phyloP scores from a whole-genome alignment of 805 yeast genomes.

The Babjeviella inositovora region DNA sequence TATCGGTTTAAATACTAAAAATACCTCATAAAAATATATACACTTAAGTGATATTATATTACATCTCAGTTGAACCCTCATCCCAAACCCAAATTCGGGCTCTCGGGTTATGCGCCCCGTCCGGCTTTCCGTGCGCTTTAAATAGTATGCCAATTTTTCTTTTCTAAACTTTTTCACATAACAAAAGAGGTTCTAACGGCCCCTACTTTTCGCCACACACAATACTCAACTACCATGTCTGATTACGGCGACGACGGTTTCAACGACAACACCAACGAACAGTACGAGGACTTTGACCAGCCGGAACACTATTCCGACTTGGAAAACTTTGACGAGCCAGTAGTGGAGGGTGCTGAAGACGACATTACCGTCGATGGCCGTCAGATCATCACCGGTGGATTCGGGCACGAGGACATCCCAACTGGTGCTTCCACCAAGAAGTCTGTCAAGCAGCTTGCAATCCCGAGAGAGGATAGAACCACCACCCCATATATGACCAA shows the following conservation, averaged over 20 bases:
- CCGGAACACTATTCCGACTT: slow-evolving; percentile 74
- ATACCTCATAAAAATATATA: too few relatives aligned
- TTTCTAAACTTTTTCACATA: too few relatives aligned
- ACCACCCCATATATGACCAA: slow-evolving; percentile 99
- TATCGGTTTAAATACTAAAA: too few relatives aligned
- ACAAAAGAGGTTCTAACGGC: too few relatives aligned
- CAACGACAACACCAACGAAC: slow-evolving; percentile 37
- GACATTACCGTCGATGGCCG: slow-evolving; percentile 55
- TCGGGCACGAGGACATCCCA: slow-evolving; percentile 21
- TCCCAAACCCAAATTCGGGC: too few relatives aligned
- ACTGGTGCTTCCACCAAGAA: slow-evolving; percentile 27
- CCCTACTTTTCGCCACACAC: too few relatives aligned
- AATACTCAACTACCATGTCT: slow-evolving; percentile 18
- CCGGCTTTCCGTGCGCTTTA: too few relatives aligned
- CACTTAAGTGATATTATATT: too few relatives aligned
- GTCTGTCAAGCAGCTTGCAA: slow-evolving; percentile 67
- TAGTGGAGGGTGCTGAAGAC: slow-evolving; percentile 20
- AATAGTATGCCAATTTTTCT: too few relatives aligned
- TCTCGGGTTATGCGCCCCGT: too few relatives aligned
- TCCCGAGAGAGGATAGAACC: slow-evolving; percentile 74
- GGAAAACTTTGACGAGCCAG: slow-evolving; percentile 25
- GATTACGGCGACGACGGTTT: slow-evolving; percentile 33
- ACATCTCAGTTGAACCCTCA: too few relatives aligned
- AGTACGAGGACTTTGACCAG: slow-evolving; percentile 56
- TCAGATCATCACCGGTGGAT: slow-evolving; percentile 55